A percentile compares a stretch with the other conserved stretches of the same genome.
Conservation (phyloP, 192 early-diverging fungal species). For the Coemansia interrupta region DNA sequence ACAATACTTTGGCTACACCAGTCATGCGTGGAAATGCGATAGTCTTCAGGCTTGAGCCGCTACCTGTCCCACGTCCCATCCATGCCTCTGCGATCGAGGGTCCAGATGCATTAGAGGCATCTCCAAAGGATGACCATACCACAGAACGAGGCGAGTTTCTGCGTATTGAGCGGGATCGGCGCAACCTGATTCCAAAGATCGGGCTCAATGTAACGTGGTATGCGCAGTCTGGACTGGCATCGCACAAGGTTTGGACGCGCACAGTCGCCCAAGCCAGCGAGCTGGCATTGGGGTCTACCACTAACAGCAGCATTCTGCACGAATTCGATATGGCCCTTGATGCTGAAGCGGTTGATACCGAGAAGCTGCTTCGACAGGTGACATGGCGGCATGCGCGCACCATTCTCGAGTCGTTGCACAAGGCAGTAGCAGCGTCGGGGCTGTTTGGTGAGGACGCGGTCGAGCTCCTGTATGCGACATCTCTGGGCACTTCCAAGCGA, state of each 20-base stretch:
- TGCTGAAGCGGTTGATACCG: slow-evolving; percentile 25
- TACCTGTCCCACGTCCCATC: slow-evolving; percentile 43
- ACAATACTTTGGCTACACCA: neutral
- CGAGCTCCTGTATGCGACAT: slow-evolving; percentile 25
- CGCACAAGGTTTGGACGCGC: slow-evolving; percentile 29
- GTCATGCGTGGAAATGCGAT: slow-evolving; percentile 19
- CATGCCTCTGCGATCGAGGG: slow-evolving; percentile 32
- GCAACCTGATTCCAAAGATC: slow-evolving; percentile 40
- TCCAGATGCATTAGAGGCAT: slow-evolving; percentile 17
- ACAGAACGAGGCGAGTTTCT: slow-evolving; percentile 16
- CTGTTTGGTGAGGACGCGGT: slow-evolving; percentile 27
- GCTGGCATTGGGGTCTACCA: neutral
- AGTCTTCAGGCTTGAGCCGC: slow-evolving; percentile 20
- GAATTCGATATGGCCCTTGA: slow-evolving; percentile 22
- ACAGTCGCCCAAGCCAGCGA: slow-evolving; percentile 28
- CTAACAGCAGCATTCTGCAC: neutral
- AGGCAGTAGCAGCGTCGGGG: slow-evolving; percentile 16
- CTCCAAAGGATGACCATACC: slow-evolving; percentile 3
- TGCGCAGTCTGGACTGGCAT: slow-evolving; percentile 26
- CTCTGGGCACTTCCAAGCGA: slow-evolving; percentile 16
- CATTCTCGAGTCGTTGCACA: slow-evolving; percentile 31
- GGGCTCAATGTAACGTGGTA: slow-evolving; percentile 36
- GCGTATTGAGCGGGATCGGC: slow-evolving; percentile 39
- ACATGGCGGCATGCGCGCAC: slow-evolving; percentile 40
- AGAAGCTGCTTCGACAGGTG: slow-evolving; percentile 32